Conservation (phyloP, 106 monocot species). For the Allium sativum region DNA sequence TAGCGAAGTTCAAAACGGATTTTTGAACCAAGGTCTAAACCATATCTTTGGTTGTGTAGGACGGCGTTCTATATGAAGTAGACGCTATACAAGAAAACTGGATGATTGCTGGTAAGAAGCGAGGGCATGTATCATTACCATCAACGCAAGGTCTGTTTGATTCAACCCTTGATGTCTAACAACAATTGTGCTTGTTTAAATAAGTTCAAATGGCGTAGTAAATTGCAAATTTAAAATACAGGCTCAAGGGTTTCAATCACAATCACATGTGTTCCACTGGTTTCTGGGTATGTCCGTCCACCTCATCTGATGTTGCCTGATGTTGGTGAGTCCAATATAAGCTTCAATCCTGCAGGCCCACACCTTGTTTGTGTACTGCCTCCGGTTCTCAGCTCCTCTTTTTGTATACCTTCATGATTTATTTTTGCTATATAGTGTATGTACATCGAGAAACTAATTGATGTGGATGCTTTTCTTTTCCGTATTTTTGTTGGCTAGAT, state of each 20-base stretch:
- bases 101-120: slow-evolving; percentile 98
- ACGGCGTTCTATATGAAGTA: slow-evolving; percentile 80
- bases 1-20: too few relatives aligned
- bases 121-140: slow-evolving; percentile 63
- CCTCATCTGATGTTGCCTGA: slow-evolving; percentile 69
- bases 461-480: too few relatives aligned
- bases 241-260: slow-evolving; percentile 71
- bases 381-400: slow-evolving; percentile 76
- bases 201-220: not conserved
- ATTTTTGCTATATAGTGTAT: slow-evolving; percentile 2
- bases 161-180: not conserved
- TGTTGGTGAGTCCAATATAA: slow-evolving; percentile 53
- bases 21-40: not conserved
- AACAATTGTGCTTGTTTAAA: not conserved
- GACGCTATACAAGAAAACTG: slow-evolving; percentile 87
- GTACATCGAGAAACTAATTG: not conserved
- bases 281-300: slow-evolving; percentile 81
- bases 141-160: slow-evolving; percentile 32
- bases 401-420: slow-evolving; percentile 62
- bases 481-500: too few relatives aligned
- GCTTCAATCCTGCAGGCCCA: slow-evolving; percentile 79
- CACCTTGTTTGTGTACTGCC: slow-evolving; percentile 87
- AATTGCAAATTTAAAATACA: slow-evolving; percentile 16
- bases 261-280: slow-evolving; percentile 71
- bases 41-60: slow-evolving; percentile 23